Base-by-base conservation (phyloP, 371 early-diverging fungal genomes). In the Mucor lusitanicus region DNA sequence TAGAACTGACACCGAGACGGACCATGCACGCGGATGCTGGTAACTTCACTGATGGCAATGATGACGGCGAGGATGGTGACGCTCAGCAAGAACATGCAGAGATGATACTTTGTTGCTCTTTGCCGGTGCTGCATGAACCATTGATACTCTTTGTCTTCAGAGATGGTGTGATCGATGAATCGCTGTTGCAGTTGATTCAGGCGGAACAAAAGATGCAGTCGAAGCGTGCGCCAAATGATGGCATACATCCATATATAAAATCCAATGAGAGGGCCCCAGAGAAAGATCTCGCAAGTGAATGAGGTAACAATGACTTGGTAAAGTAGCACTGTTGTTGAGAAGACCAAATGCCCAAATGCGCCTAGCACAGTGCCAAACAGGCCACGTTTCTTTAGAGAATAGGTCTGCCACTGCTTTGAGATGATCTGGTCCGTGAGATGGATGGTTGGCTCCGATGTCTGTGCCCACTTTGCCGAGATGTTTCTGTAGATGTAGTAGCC, bases 201-300 rank as follows among this genome's bases (percentile, higher is more conserved):
- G 6, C 54, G 54, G 7, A 69, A 53, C 17, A 69, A n/a, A 1
- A 64, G 27, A 56, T 69, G 65, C 2, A 69, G 50, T 3, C 69
- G 64, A 28, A 48, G 25, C 19, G 69, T 35, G 11, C 69, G 60
- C 61, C 61, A 69, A 13, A 69, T 17, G 9, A 69, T 53, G 15
- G 69, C 60, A 48, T 69, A 69, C 1, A 39, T 64, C 69, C 64
- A 69, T 8, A 69, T 53, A 23, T 59, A 60, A 13, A 69, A 61
- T 3, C 69, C 69, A 6, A 69, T 12, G 0, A 46, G 19, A 15
- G 69, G 69, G 2, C 69, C 64, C 64, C 64, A 69, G 4, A 69
- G 32, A 54, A 27, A 69, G 13, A 69, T 54, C 6, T 69, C 69
- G 30, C 69, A 69, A 15, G 69, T 35, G 44, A 23, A 60, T 4